Percentiles rank a stretch among this genome's conserved stretches.
phyloP scores from a whole-genome alignment of 1,139 yeast species.

The Saccharomycopsis phalli region DNA sequence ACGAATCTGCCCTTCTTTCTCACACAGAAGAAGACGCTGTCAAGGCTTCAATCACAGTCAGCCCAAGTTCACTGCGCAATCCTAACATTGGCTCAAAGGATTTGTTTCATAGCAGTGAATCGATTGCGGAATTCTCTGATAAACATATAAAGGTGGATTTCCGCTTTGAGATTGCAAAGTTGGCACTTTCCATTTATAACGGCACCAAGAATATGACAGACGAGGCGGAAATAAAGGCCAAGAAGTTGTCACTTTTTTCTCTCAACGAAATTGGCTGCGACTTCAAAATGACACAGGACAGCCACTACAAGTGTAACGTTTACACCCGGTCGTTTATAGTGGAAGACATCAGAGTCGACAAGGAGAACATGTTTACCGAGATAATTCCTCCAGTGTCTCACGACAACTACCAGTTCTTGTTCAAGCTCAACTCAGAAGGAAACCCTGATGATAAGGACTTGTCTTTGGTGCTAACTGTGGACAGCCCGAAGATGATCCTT shows the following conservation, averaged over 20 bases:
- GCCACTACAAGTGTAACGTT: conserved; percentile 51
- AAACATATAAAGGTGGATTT: conserved; percentile 40
- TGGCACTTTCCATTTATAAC: conserved; percentile 59
- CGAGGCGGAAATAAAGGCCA: conserved; percentile 32
- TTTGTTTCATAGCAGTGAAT: conserved; percentile 11
- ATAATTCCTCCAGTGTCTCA: conserved; percentile 66
- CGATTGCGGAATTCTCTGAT: conserved; percentile 10
- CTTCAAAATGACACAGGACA: conserved; percentile 44
- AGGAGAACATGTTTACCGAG: conserved; percentile 64
- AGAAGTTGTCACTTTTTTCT: conserved; percentile 48
- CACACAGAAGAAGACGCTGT: conserved; percentile 61
- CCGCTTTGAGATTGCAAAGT: conserved; percentile 48
- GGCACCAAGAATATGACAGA: conserved; percentile 37
- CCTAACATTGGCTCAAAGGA: conserved; percentile 11
- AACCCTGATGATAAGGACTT: conserved; percentile 35
- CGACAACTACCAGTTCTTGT: conserved; percentile 64
- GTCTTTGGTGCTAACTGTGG: conserved; percentile 56
- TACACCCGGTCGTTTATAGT: conserved; percentile 69
- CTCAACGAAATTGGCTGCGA: conserved; percentile 49
- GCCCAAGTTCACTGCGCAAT: conserved; percentile 24
- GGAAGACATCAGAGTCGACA: conserved; percentile 56
- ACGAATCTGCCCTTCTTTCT: conserved; percentile 31
- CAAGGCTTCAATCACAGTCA: conserved; percentile 29
- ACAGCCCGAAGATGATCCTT: conserved; percentile 70
- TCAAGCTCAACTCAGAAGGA: conserved; percentile 40